Conservation (phyloP, 257 asterid genomes). For the Salvia rosmarinus region DNA sequence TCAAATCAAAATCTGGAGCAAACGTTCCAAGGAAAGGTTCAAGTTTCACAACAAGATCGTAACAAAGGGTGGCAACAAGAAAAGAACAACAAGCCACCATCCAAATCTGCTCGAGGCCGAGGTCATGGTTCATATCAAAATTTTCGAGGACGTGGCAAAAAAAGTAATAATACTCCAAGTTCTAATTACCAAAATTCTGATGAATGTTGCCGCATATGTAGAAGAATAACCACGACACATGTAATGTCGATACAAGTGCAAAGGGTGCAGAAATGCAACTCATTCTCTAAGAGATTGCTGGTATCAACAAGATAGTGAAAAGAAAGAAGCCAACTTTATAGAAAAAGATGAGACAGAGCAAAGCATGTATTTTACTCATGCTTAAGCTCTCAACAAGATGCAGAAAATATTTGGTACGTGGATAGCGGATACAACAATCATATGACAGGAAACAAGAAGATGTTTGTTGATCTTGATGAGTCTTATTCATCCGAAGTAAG, state of each 20-base stretch:
- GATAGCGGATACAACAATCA: background rate
- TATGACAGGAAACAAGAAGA: conserved; percentile 7
- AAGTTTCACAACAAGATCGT: background rate
- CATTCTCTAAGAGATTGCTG: conserved; percentile 15
- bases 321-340: background rate
- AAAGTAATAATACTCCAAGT: background rate
- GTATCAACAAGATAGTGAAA: conserved; percentile 9
- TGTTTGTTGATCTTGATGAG: conserved; percentile 11
- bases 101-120: background rate
- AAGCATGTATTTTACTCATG: background rate
- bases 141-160: background rate
- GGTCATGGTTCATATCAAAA: background rate
- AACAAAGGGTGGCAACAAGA: background rate
- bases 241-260: background rate
- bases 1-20: background rate
- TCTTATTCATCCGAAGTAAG: background rate
- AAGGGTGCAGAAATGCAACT: conserved; percentile 9
- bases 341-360: background rate
- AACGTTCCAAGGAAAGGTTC: background rate
- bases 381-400: background rate
- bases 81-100: background rate
- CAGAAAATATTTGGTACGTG: background rate
- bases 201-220: background rate
- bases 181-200: background rate
- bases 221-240: background rate